phyloP scores from a whole-genome alignment of 768 basidiomycete species.

The Hemileccinum rubropunctum region DNA sequence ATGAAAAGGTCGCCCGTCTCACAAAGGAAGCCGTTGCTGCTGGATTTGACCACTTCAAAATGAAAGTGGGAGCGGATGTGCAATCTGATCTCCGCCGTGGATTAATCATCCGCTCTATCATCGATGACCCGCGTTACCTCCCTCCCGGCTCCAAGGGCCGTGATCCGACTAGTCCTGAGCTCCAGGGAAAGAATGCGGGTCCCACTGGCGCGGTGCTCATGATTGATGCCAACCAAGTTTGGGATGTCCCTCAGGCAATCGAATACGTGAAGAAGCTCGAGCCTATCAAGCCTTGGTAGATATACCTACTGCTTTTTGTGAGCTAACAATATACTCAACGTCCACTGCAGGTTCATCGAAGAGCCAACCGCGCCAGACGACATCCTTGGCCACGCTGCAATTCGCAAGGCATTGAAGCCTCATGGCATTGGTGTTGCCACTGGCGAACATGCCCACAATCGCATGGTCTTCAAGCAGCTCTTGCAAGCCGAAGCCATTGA shows the following conservation, averaged over 20 bases:
- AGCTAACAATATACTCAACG: neutral
- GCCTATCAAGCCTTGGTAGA: constrained; percentile 82
- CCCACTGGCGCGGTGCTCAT: constrained; percentile 93
- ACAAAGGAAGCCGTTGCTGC: constrained; percentile 81
- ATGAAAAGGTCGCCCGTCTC: constrained; percentile 86
- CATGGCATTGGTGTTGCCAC: constrained; percentile 92
- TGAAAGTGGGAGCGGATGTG: constrained; percentile 91
- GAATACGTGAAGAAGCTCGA: constrained; percentile 82
- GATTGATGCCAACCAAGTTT: constrained; percentile 97
- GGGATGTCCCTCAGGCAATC: constrained; percentile 92
- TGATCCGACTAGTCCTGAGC: constrained; percentile 57
- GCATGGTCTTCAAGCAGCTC: constrained; percentile 96
- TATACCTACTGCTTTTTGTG: neutral
- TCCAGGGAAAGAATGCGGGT: constrained; percentile 89
- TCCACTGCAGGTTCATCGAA: constrained; percentile 78
- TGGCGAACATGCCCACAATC: constrained; percentile 95
- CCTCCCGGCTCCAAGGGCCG: constrained; percentile 56
- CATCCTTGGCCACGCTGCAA: constrained; percentile 82
- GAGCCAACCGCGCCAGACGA: constrained; percentile 97
- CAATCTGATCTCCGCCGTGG: constrained; percentile 85
- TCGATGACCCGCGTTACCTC: constrained; percentile 86
- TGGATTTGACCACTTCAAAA: constrained; percentile 99
- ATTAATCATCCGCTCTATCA: constrained; percentile 87
- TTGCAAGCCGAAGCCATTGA: constrained; percentile 92
- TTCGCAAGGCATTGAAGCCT: constrained; percentile 79